These are phyloP conservation scores for Fusarium odoratissimum DNA, from an alignment of 2,329 filamentous ascomycete species.

Conservation along the genomic window DNA sequence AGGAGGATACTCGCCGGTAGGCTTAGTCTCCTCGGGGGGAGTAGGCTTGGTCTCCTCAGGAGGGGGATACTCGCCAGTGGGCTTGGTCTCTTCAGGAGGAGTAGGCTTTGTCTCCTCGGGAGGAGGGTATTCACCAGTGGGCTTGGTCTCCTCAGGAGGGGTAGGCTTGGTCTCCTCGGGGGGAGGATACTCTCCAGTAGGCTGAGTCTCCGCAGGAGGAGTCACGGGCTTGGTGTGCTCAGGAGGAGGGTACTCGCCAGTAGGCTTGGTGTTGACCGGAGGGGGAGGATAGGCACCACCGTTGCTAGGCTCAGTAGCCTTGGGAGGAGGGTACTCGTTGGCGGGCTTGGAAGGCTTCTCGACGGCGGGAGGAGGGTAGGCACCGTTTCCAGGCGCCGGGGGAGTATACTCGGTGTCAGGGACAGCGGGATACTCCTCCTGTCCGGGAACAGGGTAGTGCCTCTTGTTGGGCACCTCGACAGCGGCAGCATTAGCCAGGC, in stretches of 20 bases:
- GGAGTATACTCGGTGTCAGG: slow-evolving; percentile 8
- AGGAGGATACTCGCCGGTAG: neutral
- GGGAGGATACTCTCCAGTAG: neutral
- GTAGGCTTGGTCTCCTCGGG: neutral
- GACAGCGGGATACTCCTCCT: neutral
- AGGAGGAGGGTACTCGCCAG: too few relatives aligned
- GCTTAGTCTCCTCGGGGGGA: neutral
- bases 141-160: neutral
- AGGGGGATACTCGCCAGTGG: neutral
- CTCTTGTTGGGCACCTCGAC: slow-evolving; percentile 7
- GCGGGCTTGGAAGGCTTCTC: neutral
- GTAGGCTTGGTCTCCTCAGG: neutral
- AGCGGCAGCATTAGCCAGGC: slow-evolving; percentile 36
- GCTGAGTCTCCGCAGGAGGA: slow-evolving; percentile 1
- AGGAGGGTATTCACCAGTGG: neutral
- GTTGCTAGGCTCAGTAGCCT: neutral
- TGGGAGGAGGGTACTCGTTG: neutral
- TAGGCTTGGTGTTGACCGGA: slow-evolving; percentile 20
- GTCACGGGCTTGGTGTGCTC: slow-evolving; percentile 19
- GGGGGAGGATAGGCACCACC: slow-evolving; percentile 9
- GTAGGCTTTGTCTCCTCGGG: slow-evolving; percentile 1
- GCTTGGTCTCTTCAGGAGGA: slow-evolving; percentile 6
- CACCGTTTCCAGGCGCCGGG: neutral
- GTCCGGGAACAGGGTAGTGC: slow-evolving; percentile 18
- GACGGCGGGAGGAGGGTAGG: neutral